phyloP scores from a whole-genome alignment of 257 asterid species.

The Solanum pennellii region DNA sequence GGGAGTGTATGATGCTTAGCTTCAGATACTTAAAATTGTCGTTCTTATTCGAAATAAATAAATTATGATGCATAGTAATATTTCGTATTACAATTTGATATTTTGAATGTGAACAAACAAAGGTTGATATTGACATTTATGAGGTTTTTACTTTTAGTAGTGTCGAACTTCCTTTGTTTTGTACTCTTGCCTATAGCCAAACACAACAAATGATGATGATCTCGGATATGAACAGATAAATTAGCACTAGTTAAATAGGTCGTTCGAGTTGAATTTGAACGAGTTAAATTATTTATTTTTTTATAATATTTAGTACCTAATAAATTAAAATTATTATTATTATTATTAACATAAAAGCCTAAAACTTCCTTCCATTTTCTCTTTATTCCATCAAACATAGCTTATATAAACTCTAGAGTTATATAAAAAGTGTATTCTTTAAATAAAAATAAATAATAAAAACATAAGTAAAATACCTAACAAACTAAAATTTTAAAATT shows the following conservation, averaged over 20 bases:
- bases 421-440: too few relatives aligned
- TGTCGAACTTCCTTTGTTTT: too few relatives aligned
- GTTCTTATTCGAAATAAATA: too few relatives aligned
- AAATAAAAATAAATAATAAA: too few relatives aligned
- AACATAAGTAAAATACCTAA: too few relatives aligned
- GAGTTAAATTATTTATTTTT: neutral
- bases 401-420: neutral
- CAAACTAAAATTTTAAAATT: too few relatives aligned
- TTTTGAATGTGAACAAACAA: neutral
- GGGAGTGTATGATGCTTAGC: neutral
- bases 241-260: neutral
- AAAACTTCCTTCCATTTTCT: neutral
- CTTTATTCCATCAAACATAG: neutral
- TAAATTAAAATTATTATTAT: too few relatives aligned
- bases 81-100: neutral
- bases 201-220: neutral
- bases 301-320: neutral
- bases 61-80: neutral
- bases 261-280: neutral
- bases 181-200: neutral
- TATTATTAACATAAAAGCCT: neutral
- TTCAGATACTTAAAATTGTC: too few relatives aligned
- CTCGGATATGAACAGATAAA: neutral
- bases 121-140: neutral
- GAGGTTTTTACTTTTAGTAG: too few relatives aligned